These are phyloP conservation scores for Hortiboletus flavorubellus DNA, from an alignment of 768 basidiomycete genomes.

Conservation along the genomic window DNA sequence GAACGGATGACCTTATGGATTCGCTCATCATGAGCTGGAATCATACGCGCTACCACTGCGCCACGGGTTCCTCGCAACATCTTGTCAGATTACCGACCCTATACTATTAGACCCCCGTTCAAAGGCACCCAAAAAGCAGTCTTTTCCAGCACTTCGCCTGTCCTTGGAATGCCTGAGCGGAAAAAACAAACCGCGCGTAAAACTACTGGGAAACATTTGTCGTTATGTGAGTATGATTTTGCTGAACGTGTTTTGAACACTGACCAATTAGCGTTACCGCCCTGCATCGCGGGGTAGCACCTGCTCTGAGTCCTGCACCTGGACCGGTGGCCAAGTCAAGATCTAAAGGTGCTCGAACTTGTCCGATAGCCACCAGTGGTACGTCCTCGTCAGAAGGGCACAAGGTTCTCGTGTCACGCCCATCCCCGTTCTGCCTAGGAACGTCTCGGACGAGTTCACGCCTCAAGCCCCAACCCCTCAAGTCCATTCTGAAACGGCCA, in stretches of 20 bases:
- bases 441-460: not conserved
- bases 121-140: not conserved
- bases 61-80: conserved; percentile 28
- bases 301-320: not conserved
- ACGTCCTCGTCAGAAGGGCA: not conserved
- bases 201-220: conserved; percentile 11
- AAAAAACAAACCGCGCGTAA: conserved; percentile 21
- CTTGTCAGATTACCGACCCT: not conserved
- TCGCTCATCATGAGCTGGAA: conserved; percentile 28
- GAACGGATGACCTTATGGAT: conserved; percentile 48
- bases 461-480: not conserved
- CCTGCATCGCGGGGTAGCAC: not conserved
- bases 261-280: not conserved
- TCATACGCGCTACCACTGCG: conserved; percentile 41
- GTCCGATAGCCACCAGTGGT: not conserved
- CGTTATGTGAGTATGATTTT: conserved; percentile 4
- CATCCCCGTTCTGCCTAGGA: not conserved
- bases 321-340: not conserved
- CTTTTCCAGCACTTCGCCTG: not conserved
- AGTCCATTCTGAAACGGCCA: not conserved
- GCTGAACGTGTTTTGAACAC: not conserved
- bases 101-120: not conserved
- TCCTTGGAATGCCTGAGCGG: conserved; percentile 1
- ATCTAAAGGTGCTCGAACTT: not conserved
- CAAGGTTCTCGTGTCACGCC: not conserved